These are phyloP conservation scores for Saposhnikovia divaricata DNA, from an alignment of 129 eudicot genomes.

Conservation along the genomic window DNA sequence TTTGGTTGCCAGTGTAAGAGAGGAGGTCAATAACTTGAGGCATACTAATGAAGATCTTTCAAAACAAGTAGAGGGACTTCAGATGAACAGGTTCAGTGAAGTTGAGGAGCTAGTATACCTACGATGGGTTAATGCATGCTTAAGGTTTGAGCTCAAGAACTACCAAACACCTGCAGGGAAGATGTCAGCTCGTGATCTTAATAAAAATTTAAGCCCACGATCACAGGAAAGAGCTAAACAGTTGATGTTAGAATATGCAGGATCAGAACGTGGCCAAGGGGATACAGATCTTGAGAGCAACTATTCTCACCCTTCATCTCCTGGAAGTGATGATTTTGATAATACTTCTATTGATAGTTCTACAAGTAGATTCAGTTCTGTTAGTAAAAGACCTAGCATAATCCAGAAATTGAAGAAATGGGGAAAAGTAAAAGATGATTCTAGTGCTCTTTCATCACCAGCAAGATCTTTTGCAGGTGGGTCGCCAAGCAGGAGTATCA, in stretches of 20 bases:
- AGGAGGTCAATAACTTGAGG: conserved; percentile 61
- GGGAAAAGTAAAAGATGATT: conserved; percentile 83
- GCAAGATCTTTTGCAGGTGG: conserved; percentile 68
- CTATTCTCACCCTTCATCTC: conserved; percentile 85
- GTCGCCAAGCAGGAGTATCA: conserved; percentile 54
- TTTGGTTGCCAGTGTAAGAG: conserved; percentile 79
- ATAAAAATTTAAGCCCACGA: conserved; percentile 76
- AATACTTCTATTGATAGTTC: conserved; percentile 84
- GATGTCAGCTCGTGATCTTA: conserved; percentile 88
- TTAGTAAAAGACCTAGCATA: conserved; percentile 66
- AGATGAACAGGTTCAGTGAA: conserved; percentile 95
- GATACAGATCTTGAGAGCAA: conserved; percentile 97
- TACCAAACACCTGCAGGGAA: conserved; percentile 80
- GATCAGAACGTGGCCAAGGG: conserved; percentile 96
- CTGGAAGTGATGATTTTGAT: conserved; percentile 93
- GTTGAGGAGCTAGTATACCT: conserved; percentile 97
- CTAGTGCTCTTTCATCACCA: conserved; percentile 75
- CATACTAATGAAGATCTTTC: conserved; percentile 80
- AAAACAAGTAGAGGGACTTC: conserved; percentile 98
- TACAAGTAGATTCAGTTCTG: conserved; percentile 57
- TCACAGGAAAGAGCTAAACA: conserved; percentile 90
- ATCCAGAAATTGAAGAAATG: conserved; percentile 88
- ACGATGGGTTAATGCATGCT: conserved; percentile 98
- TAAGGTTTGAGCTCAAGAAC: conserved; percentile 78
- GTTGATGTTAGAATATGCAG: conserved; percentile 86